phyloP scores from a whole-genome alignment of 2,329 filamentous ascomycete genomes.

The Scorias spongiosa region DNA sequence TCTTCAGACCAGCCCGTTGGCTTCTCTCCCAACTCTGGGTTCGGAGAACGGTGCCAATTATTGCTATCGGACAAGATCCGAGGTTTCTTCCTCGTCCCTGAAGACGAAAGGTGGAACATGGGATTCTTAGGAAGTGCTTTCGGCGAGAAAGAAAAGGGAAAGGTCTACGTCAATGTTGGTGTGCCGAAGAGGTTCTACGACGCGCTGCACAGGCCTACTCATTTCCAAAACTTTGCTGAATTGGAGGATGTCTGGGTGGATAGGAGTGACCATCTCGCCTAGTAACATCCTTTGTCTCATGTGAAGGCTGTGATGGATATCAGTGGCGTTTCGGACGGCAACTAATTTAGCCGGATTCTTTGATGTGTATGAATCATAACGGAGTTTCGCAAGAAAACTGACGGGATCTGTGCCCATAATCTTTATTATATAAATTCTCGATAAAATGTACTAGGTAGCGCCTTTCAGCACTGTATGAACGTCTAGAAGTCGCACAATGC shows the following conservation, averaged over 20 bases:
- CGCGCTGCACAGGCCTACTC: constrained; percentile 76
- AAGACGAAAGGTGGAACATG: constrained; percentile 89
- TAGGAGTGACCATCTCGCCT: constrained; percentile 83
- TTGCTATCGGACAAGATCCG: constrained; percentile 84
- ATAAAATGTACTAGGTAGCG: too few species aligned
- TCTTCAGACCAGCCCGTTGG: constrained; percentile 87
- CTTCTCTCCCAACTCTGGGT: constrained; percentile 57
- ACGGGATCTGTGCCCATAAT: background rate
- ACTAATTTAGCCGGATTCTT: too few species aligned
- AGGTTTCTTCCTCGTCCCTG: constrained; percentile 91
- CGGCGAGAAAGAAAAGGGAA: constrained; percentile 65
- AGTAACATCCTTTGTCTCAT: background rate
- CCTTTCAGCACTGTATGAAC: too few species aligned
- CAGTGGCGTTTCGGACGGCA: too few species aligned
- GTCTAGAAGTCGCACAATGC: too few species aligned
- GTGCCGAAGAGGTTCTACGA: constrained; percentile 80
- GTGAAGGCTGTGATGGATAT: too few species aligned
- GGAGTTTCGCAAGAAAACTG: background rate
- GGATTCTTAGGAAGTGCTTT: constrained; percentile 93
- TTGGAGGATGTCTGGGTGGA: constrained; percentile 96
- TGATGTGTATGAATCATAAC: background rate
- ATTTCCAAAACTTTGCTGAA: constrained; percentile 96
- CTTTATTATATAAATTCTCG: too few species aligned
- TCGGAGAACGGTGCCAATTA: constrained; percentile 92
- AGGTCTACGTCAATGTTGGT: constrained; percentile 83